These are phyloP conservation scores for Hippophae rhamnoides DNA, from an alignment of 306 rosid species.

Conservation along the genomic window DNA sequence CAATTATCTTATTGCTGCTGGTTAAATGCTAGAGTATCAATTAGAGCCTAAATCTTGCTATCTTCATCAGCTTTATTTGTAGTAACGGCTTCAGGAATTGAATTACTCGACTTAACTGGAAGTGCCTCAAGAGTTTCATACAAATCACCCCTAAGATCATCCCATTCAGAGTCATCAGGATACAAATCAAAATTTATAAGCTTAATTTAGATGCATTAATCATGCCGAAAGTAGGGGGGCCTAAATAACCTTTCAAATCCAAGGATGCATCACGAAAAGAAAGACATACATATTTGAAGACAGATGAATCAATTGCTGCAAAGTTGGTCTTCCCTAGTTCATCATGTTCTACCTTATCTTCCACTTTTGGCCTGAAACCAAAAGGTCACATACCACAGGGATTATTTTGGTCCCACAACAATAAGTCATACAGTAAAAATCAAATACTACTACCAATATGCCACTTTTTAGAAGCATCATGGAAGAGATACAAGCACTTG, in stretches of 20 bases:
- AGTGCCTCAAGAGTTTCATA: slow-evolving; percentile 73
- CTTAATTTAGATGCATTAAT: slow-evolving; percentile 1
- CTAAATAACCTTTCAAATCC: neutral
- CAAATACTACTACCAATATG: neutral
- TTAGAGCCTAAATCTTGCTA: slow-evolving; percentile 82
- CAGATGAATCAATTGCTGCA: slow-evolving; percentile 33
- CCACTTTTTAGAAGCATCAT: neutral
- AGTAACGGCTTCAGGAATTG: slow-evolving; percentile 54
- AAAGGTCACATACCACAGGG: slow-evolving; percentile 1
- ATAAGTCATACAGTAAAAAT: neutral
- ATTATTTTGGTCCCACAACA: neutral
- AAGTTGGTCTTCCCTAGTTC: slow-evolving; percentile 51
- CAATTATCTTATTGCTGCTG: slow-evolving; percentile 66
- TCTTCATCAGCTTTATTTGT: slow-evolving; percentile 79
- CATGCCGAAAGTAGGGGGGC: neutral
- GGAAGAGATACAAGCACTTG: neutral
- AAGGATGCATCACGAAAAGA: slow-evolving; percentile 3
- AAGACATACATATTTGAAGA: slow-evolving; percentile 52
- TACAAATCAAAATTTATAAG: slow-evolving; percentile 23
- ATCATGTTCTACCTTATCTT: slow-evolving; percentile 34
- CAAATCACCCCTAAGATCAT: slow-evolving; percentile 93
- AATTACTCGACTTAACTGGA: slow-evolving; percentile 55
- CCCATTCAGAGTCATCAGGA: slow-evolving; percentile 89
- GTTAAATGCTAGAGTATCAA: slow-evolving; percentile 78
- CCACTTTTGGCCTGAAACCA: slow-evolving; percentile 64